Evolutionary conservation across 1,139 yeast genomes (phyloP).

Genomic region (Magnusiomyces suaveolens): DNA sequence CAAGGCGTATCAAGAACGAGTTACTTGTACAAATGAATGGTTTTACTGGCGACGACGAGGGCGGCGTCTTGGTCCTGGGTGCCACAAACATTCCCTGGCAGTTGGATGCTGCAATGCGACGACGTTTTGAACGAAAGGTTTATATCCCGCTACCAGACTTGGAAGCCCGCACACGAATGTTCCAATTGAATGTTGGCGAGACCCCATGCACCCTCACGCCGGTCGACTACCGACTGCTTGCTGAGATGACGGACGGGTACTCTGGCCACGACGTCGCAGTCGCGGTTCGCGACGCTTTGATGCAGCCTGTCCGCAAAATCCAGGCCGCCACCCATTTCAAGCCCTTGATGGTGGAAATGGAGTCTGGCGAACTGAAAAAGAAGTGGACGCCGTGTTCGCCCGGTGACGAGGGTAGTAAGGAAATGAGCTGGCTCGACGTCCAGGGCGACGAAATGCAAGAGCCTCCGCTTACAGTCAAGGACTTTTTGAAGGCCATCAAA

Average conservation of each 20-base stretch:
- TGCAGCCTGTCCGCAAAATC: slow-evolving; percentile 95
- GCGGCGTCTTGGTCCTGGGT: slow-evolving; percentile 88
- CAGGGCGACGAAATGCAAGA: slow-evolving; percentile 82
- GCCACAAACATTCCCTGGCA: slow-evolving; percentile 99
- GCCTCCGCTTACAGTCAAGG: slow-evolving; percentile 83
- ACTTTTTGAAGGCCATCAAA: slow-evolving; percentile 85
- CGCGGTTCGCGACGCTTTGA: slow-evolving; percentile 90
- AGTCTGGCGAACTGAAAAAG: slow-evolving; percentile 31
- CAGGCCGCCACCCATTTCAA: slow-evolving; percentile 96
- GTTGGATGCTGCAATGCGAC: slow-evolving; percentile 91
- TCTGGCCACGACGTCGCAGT: slow-evolving; percentile 97
- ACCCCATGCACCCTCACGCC: slow-evolving; percentile 73
- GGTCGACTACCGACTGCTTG: slow-evolving; percentile 67
- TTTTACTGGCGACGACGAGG: slow-evolving; percentile 79
- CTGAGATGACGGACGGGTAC: slow-evolving; percentile 93
- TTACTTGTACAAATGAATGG: slow-evolving; percentile 97
- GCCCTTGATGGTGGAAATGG: slow-evolving; percentile 28
- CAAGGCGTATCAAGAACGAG: slow-evolving; percentile 92
- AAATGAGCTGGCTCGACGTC: slow-evolving; percentile 89
- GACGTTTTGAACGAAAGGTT: slow-evolving; percentile 91
- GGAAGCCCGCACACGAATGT: slow-evolving; percentile 87
- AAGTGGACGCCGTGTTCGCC: slow-evolving; percentile 91
- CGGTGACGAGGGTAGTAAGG: slow-evolving; percentile 77
- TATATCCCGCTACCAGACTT: slow-evolving; percentile 91
- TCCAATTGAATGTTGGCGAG: slow-evolving; percentile 82